Conservation (phyloP, 2,329 filamentous ascomycete species). For the Amesomyces nigricolor region DNA sequence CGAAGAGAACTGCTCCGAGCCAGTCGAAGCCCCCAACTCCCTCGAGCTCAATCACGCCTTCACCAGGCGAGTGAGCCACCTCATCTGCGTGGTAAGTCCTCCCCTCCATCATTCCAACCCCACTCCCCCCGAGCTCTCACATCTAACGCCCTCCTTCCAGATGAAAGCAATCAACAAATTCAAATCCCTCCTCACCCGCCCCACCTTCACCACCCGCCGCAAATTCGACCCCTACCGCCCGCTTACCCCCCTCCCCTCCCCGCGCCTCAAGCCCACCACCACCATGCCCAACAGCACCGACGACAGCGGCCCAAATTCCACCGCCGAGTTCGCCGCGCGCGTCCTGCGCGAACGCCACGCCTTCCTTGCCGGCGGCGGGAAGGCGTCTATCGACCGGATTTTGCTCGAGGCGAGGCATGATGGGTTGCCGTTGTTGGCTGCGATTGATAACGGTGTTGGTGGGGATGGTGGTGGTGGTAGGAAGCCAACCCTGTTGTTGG, state of each 20-base stretch:
- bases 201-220: not conserved
- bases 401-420: not conserved
- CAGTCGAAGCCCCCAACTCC: conserved; percentile 79
- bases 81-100: conserved; percentile 66
- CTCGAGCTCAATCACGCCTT: conserved; percentile 88
- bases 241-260: not conserved
- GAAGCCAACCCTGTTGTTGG: conserved; percentile 57
- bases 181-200: conserved; percentile 57
- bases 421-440: too few species aligned
- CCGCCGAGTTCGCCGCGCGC: conserved; percentile 44
- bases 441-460: not conserved
- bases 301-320: conserved; percentile 25
- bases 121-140: not conserved
- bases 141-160: conserved; percentile 27
- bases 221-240: not conserved
- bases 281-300: conserved; percentile 3
- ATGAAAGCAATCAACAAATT: conserved; percentile 90
- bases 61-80: conserved; percentile 79
- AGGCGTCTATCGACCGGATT: conserved; percentile 5
- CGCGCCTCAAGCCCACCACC: conserved; percentile 4
- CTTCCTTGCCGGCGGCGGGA: conserved; percentile 30
- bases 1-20: conserved; percentile 78
- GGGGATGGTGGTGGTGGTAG: too few species aligned
- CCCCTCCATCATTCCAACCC: not conserved
- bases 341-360: conserved; percentile 44